Conservation (phyloP, 306 rosid genomes). For the Bauhinia variegata region DNA sequence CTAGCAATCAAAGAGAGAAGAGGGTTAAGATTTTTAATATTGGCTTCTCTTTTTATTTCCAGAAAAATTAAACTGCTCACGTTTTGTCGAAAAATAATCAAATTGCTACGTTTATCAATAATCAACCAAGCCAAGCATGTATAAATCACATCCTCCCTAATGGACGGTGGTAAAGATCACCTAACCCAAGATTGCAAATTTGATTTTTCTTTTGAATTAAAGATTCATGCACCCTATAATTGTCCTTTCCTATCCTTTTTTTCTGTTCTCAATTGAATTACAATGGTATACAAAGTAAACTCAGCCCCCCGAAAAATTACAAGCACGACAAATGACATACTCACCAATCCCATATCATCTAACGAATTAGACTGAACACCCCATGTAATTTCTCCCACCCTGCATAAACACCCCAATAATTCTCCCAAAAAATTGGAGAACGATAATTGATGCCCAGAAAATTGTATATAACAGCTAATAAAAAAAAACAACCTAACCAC, state of each 20-base stretch:
- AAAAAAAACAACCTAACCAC: slow-evolving; percentile 56
- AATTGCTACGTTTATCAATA: neutral
- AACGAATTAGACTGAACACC: slow-evolving; percentile 51
- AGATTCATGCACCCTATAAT: slow-evolving; percentile 36
- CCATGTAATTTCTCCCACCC: slow-evolving; percentile 57
- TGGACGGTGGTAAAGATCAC: neutral
- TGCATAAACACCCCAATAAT: slow-evolving; percentile 40
- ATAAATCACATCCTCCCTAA: neutral
- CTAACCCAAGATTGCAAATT: slow-evolving; percentile 28
- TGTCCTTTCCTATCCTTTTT: slow-evolving; percentile 32
- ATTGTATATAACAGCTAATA: slow-evolving; percentile 45
- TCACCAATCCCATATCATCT: slow-evolving; percentile 67
- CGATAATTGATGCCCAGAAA: slow-evolving; percentile 47
- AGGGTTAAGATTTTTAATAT: too few species aligned
- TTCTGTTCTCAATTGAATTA: slow-evolving; percentile 54
- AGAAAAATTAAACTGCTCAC: too few species aligned
- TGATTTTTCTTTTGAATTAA: slow-evolving; percentile 36
- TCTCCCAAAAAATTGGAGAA: slow-evolving; percentile 98
- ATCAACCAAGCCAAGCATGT: neutral
- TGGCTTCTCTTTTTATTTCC: too few species aligned
- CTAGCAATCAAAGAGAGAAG: too few species aligned
- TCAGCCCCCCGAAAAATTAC: slow-evolving; percentile 56
- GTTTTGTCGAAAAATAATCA: too few species aligned
- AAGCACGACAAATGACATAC: slow-evolving; percentile 56
- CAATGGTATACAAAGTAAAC: slow-evolving; percentile 72